Evolutionary conservation across 768 basidiomycete genomes (phyloP).

Genomic region (Sistotremastrum niveocremeum): DNA sequence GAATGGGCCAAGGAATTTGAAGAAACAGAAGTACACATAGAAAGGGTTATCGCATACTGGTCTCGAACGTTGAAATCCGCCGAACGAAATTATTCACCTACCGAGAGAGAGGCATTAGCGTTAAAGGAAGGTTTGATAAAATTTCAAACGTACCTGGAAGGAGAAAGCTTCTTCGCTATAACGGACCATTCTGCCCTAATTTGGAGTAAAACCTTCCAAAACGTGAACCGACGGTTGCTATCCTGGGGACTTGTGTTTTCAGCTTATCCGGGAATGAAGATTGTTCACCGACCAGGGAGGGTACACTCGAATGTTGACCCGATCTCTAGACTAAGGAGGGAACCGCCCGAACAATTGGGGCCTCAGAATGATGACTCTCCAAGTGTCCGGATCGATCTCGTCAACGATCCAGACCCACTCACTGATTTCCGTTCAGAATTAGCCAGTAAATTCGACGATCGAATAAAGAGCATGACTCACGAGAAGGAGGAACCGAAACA

Average conservation of each 20-base stretch:
- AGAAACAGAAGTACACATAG: conserved; percentile 19
- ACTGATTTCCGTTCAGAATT: too few relatives aligned
- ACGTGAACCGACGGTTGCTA: conserved; percentile 21
- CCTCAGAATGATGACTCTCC: too few relatives aligned
- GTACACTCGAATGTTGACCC: conserved; percentile 30
- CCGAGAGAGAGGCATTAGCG: conserved; percentile 26
- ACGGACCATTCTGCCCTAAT: conserved; percentile 18
- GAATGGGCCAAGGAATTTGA: conserved; percentile 13
- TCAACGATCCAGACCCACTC: too few relatives aligned
- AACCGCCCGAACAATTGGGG: too few relatives aligned
- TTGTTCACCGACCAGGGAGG: conserved; percentile 24
- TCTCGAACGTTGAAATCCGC: conserved; percentile 17
- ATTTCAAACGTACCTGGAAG: conserved; percentile 25
- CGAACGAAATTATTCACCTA: conserved; percentile 23
- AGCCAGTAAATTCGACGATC: too few relatives aligned
- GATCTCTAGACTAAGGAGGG: conserved; percentile 19
- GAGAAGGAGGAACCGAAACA: too few relatives aligned
- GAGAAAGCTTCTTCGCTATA: conserved; percentile 15
- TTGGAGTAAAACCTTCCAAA: conserved; percentile 25
- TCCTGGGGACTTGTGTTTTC: conserved; percentile 24
- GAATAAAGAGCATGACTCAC: too few relatives aligned
- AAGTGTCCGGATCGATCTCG: too few relatives aligned
- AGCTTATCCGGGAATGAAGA: conserved; percentile 22
- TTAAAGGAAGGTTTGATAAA: conserved; percentile 24
- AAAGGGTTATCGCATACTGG: conserved; percentile 21